These are phyloP conservation scores for Macrocystidia cucumis DNA, from an alignment of 1,284 basidiomycete genomes.

Conservation along the genomic window DNA sequence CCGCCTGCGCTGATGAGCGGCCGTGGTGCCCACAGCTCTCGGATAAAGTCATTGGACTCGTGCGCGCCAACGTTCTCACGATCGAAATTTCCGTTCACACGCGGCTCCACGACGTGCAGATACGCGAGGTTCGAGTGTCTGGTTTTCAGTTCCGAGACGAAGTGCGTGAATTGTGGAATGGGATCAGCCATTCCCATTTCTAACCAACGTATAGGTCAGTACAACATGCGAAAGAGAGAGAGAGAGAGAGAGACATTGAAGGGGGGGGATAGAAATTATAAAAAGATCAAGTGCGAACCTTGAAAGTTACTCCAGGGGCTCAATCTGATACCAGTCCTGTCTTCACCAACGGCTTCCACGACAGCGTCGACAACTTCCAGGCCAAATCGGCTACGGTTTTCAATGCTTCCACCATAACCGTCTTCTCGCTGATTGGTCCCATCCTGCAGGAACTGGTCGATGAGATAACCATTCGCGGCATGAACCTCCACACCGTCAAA, in stretches of 20 bases:
- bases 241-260: neutral
- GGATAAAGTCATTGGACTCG: conserved; percentile 12
- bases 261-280: neutral
- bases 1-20: conserved; percentile 22
- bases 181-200: conserved; percentile 35
- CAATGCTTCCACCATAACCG: conserved; percentile 44
- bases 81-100: conserved; percentile 13
- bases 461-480: conserved; percentile 29
- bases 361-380: conserved; percentile 38
- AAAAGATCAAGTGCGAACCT: conserved; percentile 14
- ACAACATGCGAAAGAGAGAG: neutral
- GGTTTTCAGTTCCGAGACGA: conserved; percentile 26
- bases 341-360: conserved; percentile 24
- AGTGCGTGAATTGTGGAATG: conserved; percentile 29
- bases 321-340: conserved; percentile 40
- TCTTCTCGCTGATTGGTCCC: conserved; percentile 43
- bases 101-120: conserved; percentile 38
- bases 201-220: conserved; percentile 2
- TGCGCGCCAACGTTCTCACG: neutral
- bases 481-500: conserved; percentile 41
- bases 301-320: conserved; percentile 42
- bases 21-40: conserved; percentile 7
- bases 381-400: conserved; percentile 42
- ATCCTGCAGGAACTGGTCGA: conserved; percentile 36
- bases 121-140: conserved; percentile 37